These are phyloP conservation scores for Tubosaeta brunneosetosa DNA, from an alignment of 768 basidiomycete species.

Conservation along the genomic window DNA sequence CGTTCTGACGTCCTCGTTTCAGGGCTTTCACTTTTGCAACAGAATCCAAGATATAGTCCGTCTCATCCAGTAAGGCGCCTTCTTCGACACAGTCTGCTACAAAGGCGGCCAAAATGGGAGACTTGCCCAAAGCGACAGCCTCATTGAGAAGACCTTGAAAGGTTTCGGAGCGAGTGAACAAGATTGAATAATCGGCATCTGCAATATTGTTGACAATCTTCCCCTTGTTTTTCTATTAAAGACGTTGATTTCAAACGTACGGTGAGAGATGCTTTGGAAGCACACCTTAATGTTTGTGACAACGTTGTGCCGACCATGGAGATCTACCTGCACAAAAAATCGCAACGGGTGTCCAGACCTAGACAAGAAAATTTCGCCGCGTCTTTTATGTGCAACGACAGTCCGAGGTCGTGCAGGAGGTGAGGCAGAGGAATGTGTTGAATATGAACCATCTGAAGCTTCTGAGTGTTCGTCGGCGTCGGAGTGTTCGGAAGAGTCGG, in stretches of 20 bases:
- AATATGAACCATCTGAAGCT: constrained; percentile 7
- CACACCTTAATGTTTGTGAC: constrained; percentile 59
- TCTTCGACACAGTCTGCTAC: constrained; percentile 48
- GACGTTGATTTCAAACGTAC: neutral
- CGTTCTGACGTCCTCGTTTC: constrained; percentile 22
- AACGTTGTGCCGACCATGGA: constrained; percentile 47
- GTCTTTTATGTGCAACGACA: constrained; percentile 16
- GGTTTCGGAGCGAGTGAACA: constrained; percentile 47
- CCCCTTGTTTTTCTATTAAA: constrained; percentile 60
- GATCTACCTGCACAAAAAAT: constrained; percentile 69
- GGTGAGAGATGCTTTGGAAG: neutral
- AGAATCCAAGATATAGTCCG: constrained; percentile 41
- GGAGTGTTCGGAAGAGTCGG: constrained; percentile 16
- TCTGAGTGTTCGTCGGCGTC: constrained; percentile 13
- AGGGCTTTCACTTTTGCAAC: constrained; percentile 18
- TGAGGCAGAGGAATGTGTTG: constrained; percentile 13
- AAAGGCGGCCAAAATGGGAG: constrained; percentile 50
- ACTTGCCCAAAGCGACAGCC: constrained; percentile 33
- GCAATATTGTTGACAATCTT: constrained; percentile 48
- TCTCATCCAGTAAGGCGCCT: constrained; percentile 40
- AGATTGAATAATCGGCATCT: constrained; percentile 57
- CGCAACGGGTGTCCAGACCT: constrained; percentile 40
- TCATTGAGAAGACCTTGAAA: constrained; percentile 45
- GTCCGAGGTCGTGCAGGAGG: constrained; percentile 9
- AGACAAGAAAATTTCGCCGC: constrained; percentile 40